Percentiles rank a stretch among this genome's conserved stretches.
These are phyloP conservation scores for Piper betle DNA, from an alignment of 164 flowering plant genomes.

Conservation along the genomic window DNA sequence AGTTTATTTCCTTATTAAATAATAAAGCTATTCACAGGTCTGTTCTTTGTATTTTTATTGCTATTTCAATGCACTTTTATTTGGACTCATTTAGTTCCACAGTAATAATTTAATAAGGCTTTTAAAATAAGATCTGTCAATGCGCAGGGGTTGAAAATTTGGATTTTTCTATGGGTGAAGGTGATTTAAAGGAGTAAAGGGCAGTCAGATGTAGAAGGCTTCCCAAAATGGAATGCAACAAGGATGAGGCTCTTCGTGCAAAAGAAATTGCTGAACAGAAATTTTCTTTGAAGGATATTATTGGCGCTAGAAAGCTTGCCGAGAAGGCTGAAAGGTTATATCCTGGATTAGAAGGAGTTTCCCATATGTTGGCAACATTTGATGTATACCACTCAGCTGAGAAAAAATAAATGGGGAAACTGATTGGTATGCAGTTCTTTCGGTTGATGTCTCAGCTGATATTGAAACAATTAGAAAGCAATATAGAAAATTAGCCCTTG, in stretches of 20 bases:
- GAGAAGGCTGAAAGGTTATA: slow-evolving; percentile 55
- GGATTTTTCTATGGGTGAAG: no score
- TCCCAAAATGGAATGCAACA: slow-evolving; percentile 66
- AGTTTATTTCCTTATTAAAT: no score
- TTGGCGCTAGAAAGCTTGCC: slow-evolving; percentile 68
- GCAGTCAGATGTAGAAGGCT: neutral
- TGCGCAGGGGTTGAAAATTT: no score
- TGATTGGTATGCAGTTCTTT: slow-evolving; percentile 77
- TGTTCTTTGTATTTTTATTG: no score
- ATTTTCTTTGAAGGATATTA: slow-evolving; percentile 37
- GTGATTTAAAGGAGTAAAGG: neutral
- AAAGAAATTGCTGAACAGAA: slow-evolving; percentile 68
- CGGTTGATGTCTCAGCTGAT: slow-evolving; percentile 54
- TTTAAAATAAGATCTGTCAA: no score
- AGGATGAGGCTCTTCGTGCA: slow-evolving; percentile 66
- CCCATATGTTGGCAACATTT: slow-evolving; percentile 53
- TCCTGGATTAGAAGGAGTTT: slow-evolving; percentile 61
- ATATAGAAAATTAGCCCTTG: slow-evolving; percentile 72
- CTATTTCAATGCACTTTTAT: no score
- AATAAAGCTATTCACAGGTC: no score
- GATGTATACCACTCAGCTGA: slow-evolving; percentile 57
- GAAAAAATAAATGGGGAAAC: slow-evolving; percentile 47
- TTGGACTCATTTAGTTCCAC: no score
- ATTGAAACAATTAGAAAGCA: slow-evolving; percentile 61
- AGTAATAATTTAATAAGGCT: no score